Evolutionary conservation across 2,329 filamentous ascomycete species (phyloP).

Genomic region (Pseudogymnoascus sp.): DNA sequence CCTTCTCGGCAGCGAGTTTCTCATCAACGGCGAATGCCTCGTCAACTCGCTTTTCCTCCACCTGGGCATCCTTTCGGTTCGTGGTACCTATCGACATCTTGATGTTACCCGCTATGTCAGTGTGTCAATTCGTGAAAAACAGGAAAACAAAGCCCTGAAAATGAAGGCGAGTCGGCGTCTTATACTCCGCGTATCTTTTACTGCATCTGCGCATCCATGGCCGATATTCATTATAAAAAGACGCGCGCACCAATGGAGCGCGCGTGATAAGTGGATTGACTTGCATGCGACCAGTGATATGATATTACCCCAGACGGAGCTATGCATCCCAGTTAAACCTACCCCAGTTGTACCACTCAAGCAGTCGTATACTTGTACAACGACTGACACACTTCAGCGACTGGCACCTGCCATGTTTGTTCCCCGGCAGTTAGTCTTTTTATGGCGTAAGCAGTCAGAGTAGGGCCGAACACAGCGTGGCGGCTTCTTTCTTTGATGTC

Average conservation of each 20-base stretch:
- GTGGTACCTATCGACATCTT: neutral
- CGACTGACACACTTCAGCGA: neutral
- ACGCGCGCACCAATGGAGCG: neutral
- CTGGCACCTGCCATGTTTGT: neutral
- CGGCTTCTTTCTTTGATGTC: neutral
- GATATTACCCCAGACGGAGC: neutral
- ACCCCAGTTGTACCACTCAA: neutral
- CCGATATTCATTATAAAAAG: neutral
- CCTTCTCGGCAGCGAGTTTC: neutral
- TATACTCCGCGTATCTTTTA: neutral
- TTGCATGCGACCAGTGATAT: neutral
- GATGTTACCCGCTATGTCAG: neutral
- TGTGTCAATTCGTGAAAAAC: neutral
- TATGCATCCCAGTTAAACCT: neutral
- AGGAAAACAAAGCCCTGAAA: neutral
- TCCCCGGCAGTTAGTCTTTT: neutral
- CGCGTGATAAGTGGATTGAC: neutral
- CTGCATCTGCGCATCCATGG: neutral
- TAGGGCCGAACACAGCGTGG: neutral
- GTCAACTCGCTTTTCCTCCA: neutral
- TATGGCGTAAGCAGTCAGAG: neutral
- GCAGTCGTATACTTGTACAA: no score
- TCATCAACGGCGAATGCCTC: neutral
- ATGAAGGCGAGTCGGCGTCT: neutral
- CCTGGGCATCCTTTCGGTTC: neutral